These are phyloP conservation scores for Solanum rostratum DNA, from an alignment of 257 asterid genomes.

Conservation along the genomic window DNA sequence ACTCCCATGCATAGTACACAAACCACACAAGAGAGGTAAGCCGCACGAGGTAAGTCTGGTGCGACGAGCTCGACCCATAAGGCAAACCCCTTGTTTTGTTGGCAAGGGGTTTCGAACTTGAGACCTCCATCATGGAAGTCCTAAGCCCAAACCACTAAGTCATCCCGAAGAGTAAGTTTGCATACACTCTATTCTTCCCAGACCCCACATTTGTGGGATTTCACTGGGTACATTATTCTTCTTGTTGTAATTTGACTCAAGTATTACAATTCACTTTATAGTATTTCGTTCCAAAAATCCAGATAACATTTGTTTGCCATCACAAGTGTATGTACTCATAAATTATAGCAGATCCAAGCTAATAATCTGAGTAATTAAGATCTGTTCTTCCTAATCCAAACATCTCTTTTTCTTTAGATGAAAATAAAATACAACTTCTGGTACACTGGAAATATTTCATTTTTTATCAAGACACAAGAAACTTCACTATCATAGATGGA, in stretches of 20 bases:
- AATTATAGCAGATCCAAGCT: background rate
- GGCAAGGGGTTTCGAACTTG: too few relatives aligned
- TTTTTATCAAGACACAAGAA: background rate
- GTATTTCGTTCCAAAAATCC: background rate
- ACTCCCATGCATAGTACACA: too few relatives aligned
- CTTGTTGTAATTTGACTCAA: background rate
- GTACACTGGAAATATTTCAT: background rate
- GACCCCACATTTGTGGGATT: too few relatives aligned
- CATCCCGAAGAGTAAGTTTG: too few relatives aligned
- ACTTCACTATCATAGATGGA: background rate
- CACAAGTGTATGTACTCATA: background rate
- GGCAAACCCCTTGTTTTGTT: too few relatives aligned
- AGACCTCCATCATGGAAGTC: too few relatives aligned
- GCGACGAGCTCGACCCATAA: too few relatives aligned
- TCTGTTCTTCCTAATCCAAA: background rate
- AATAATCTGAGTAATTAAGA: background rate
- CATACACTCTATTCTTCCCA: too few relatives aligned
- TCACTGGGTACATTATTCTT: too few relatives aligned
- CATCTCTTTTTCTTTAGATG: background rate
- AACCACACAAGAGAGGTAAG: too few relatives aligned
- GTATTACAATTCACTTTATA: background rate
- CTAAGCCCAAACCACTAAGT: too few relatives aligned
- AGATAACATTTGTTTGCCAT: background rate
- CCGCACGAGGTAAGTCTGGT: too few relatives aligned
- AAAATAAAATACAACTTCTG: background rate